Conservation (phyloP, 805 yeast genomes). For the Groenewaldozyma tartarivorans region DNA sequence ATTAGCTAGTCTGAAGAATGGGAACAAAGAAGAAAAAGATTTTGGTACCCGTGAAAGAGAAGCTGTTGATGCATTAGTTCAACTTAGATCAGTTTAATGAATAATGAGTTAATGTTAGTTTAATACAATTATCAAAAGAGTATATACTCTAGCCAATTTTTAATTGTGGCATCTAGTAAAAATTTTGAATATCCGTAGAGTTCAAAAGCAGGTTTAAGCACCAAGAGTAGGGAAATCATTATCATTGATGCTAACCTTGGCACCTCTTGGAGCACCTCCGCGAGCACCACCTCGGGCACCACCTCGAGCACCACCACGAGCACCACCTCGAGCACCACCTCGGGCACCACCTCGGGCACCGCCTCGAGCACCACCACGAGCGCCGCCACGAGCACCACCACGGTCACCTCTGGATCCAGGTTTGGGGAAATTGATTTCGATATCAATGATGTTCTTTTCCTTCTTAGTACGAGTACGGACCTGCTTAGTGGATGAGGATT, state of each 20-base stretch:
- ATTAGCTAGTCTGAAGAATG: constrained; percentile 32
- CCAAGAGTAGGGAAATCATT: constrained; percentile 23
- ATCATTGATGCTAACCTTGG: constrained; percentile 17
- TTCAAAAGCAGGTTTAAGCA: constrained; percentile 16
- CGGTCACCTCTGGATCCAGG: constrained; percentile 15
- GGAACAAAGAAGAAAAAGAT: constrained; percentile 5
- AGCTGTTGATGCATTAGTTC: constrained; percentile 61
- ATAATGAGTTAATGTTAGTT: too few relatives aligned
- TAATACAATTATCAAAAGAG: too few relatives aligned
- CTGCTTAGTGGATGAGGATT: constrained; percentile 57
- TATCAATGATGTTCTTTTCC: constrained; percentile 70
- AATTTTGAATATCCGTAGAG: too few relatives aligned
- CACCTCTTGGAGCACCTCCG: constrained; percentile 27
- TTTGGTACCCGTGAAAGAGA: constrained; percentile 35
- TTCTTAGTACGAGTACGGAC: constrained; percentile 64
- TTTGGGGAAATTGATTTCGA: constrained; percentile 47
- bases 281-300: not conserved
- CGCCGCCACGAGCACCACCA: constrained; percentile 23
- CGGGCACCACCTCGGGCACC: constrained; percentile 11
- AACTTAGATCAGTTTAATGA: constrained; percentile 32
- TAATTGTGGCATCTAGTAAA: not conserved
- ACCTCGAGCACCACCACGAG: not conserved
- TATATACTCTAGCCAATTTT: not conserved
- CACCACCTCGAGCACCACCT: constrained; percentile 23
- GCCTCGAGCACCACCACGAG: not conserved